These are phyloP conservation scores for Phialophora chinensis DNA, from an alignment of 2,329 filamentous ascomycete species.

Conservation along the genomic window DNA sequence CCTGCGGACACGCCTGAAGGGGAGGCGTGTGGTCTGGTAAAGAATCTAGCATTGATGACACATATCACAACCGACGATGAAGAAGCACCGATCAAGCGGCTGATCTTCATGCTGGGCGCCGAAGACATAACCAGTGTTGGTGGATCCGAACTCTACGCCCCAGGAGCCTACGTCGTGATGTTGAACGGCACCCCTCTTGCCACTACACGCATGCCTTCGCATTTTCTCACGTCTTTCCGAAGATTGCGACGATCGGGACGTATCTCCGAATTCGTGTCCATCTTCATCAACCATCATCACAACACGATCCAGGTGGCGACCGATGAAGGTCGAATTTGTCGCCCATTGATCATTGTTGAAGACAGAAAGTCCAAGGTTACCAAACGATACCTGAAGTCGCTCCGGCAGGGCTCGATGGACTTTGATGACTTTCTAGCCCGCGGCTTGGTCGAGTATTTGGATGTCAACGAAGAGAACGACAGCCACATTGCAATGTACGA, in stretches of 20 bases:
- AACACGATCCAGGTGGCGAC: constrained; percentile 93
- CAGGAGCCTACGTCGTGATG: constrained; percentile 86
- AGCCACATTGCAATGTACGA: constrained; percentile 91
- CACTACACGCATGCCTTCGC: constrained; percentile 81
- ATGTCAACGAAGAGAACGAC: constrained; percentile 97
- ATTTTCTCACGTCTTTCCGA: constrained; percentile 84
- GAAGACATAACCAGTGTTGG: constrained; percentile 80
- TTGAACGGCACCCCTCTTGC: constrained; percentile 95
- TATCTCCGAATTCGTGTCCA: constrained; percentile 94
- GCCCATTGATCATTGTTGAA: constrained; percentile 94
- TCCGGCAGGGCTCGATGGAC: constrained; percentile 81
- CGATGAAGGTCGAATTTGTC: constrained; percentile 94
- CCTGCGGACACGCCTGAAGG: constrained; percentile 97
- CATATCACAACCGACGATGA: constrained; percentile 98
- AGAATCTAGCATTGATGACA: constrained; percentile 98
- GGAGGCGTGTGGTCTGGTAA: constrained; percentile 96
- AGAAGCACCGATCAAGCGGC: constrained; percentile 83
- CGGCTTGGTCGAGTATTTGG: constrained; percentile 93
- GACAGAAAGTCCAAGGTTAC: constrained; percentile 82
- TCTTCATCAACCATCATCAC: constrained; percentile 93
- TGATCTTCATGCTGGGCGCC: constrained; percentile 84
- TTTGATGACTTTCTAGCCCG: constrained; percentile 94
- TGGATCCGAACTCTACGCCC: constrained; percentile 83
- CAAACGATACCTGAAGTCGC: constrained; percentile 74
- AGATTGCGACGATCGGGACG: constrained; percentile 85